Percentiles rank a stretch among this genome's conserved stretches.
phyloP scores from a whole-genome alignment of 129 eudicot species.

The Solidago caesia region DNA sequence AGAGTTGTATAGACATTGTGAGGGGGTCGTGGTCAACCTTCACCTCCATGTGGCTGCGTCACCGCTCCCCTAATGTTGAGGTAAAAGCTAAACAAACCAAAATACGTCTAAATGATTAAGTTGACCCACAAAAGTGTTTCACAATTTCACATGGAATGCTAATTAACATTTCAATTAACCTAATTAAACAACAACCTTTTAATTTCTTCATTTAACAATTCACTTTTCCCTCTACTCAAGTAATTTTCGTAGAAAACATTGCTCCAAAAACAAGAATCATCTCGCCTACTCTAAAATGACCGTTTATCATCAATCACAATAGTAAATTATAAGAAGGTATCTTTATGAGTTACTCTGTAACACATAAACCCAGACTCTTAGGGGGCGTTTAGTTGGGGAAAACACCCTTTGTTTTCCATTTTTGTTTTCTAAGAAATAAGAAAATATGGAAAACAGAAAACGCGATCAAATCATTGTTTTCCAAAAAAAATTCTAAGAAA shows the following conservation, averaged over 20 bases:
- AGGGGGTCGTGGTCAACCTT: no score
- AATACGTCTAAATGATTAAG: constrained; percentile 3
- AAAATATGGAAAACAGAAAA: no score
- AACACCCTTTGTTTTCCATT: no score
- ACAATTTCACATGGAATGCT: not conserved
- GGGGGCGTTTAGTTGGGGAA: no score
- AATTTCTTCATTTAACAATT: constrained; percentile 1
- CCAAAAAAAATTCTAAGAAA: no score
- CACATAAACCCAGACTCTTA: not conserved
- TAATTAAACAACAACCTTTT: not conserved
- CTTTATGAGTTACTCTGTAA: not conserved
- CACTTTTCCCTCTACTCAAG: not conserved
- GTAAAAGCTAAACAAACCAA: not conserved
- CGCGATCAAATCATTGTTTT: no score
- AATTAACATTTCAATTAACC: not conserved
- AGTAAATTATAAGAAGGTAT: not conserved
- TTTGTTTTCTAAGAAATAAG: no score
- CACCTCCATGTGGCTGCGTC: no score
- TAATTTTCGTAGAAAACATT: not conserved
- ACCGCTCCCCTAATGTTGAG: not conserved
- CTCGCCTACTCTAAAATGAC: not conserved
- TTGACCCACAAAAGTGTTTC: not conserved
- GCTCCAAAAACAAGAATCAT: not conserved
- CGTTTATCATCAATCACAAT: not conserved
- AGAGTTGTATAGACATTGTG: no score